Evolutionary conservation across 1,284 basidiomycete species (phyloP).

Genomic region (Pulveroboletus sp.): DNA sequence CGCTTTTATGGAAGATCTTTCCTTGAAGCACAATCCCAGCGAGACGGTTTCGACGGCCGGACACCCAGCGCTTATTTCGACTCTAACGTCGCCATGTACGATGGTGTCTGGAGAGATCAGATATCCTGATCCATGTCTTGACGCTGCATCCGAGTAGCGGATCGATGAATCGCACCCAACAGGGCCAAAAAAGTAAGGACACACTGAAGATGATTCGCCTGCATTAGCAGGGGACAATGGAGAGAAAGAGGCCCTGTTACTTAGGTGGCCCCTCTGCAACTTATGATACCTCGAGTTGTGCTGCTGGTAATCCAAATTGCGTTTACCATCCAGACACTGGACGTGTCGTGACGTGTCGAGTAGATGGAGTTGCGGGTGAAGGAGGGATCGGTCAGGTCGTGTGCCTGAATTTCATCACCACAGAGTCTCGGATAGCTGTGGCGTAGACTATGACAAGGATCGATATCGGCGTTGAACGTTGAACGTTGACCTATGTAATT

Average conservation of each 20-base stretch:
- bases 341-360: too few species aligned
- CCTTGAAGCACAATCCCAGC: constrained; percentile 29
- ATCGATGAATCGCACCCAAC: background rate
- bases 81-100: constrained; percentile 18
- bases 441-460: too few species aligned
- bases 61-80: constrained; percentile 25
- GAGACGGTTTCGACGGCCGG: constrained; percentile 9
- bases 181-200: constrained; percentile 9
- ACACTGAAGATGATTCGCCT: background rate
- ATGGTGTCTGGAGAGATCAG: constrained; percentile 23
- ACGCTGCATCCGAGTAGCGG: constrained; percentile 4
- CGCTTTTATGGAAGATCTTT: constrained; percentile 21
- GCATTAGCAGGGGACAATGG: background rate
- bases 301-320: too few species aligned
- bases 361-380: too few species aligned
- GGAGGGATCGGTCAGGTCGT: too few species aligned
- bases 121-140: constrained; percentile 23
- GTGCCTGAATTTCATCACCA: too few species aligned
- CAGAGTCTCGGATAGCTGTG: too few species aligned
- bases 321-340: too few species aligned
- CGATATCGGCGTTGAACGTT: too few species aligned
- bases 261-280: too few species aligned
- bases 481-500: too few species aligned
- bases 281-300: too few species aligned
- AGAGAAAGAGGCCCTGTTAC: background rate